Percentiles rank a stretch among this genome's conserved stretches.
phyloP scores from a whole-genome alignment of 768 basidiomycete genomes.

The Thelephora ganbajun region DNA sequence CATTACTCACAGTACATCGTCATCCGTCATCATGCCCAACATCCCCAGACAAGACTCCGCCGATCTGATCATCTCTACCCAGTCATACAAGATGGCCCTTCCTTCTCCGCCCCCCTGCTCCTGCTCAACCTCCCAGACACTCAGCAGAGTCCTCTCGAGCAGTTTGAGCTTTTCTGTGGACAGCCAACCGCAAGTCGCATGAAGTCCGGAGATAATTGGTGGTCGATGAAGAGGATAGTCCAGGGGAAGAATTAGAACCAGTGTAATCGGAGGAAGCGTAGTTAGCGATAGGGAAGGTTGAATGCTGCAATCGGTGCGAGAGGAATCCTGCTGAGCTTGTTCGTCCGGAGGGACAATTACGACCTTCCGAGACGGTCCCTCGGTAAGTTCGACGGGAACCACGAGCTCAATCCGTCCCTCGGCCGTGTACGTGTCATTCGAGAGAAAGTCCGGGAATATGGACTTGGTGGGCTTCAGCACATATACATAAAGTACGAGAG shows the following conservation, averaged over 20 bases:
- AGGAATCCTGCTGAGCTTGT: neutral
- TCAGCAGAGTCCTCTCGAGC: neutral
- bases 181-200: slow-evolving; percentile 48
- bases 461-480: slow-evolving; percentile 27
- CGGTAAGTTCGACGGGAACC: slow-evolving; percentile 47
- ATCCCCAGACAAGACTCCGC: slow-evolving; percentile 42
- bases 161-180: slow-evolving; percentile 15
- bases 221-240: slow-evolving; percentile 40
- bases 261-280: slow-evolving; percentile 47
- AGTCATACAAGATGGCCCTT: slow-evolving; percentile 48
- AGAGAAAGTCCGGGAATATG: slow-evolving; percentile 64
- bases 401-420: slow-evolving; percentile 38
- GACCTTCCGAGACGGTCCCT: neutral
- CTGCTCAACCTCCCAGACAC: neutral
- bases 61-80: slow-evolving; percentile 59
- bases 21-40: slow-evolving; percentile 23
- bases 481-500: neutral
- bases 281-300: slow-evolving; percentile 22
- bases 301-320: neutral
- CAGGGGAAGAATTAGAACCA: slow-evolving; percentile 38
- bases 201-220: slow-evolving; percentile 40
- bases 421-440: slow-evolving; percentile 17
- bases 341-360: neutral
- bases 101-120: slow-evolving; percentile 17
- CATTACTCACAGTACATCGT: slow-evolving; percentile 24